These are phyloP conservation scores for Imleria badia DNA, from an alignment of 768 basidiomycete species.

Conservation along the genomic window DNA sequence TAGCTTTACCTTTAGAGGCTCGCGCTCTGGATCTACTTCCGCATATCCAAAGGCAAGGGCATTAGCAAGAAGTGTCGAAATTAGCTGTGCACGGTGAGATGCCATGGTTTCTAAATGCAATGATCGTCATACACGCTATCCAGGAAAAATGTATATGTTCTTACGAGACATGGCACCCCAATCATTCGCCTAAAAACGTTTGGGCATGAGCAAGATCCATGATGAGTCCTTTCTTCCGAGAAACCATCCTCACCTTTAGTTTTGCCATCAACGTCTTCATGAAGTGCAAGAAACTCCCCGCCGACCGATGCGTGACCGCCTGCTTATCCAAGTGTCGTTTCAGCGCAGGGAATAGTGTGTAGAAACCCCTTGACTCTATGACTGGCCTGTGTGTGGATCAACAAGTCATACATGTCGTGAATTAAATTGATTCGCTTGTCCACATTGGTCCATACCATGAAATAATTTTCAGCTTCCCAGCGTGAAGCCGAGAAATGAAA, in stretches of 20 bases:
- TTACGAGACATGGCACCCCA: constrained; percentile 65
- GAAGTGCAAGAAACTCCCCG: constrained; percentile 53
- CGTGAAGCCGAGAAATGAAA: constrained; percentile 60
- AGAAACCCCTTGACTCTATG: constrained; percentile 62
- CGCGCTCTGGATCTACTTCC: constrained; percentile 44
- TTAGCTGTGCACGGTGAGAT: constrained; percentile 45
- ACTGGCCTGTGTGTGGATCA: constrained; percentile 41
- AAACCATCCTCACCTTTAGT: constrained; percentile 44
- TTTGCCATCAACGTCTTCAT: constrained; percentile 70
- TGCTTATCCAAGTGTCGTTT: constrained; percentile 51
- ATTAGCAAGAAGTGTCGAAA: constrained; percentile 43
- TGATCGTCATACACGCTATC: neutral
- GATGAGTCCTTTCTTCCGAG: neutral
- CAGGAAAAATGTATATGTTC: constrained; percentile 12
- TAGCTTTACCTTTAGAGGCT: constrained; percentile 48
- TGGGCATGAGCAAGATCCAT: neutral
- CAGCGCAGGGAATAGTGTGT: constrained; percentile 49
- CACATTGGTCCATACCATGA: constrained; percentile 53
- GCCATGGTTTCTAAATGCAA: constrained; percentile 44
- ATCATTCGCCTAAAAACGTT: constrained; percentile 46
- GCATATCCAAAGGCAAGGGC: constrained; percentile 50
- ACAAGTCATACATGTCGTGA: neutral
- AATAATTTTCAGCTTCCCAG: constrained; percentile 53
- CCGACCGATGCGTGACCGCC: constrained; percentile 45
- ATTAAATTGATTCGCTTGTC: neutral